Evolutionary conservation across 495 filamentous ascomycete genomes (phyloP).

Genomic region (Letharia lupina): DNA sequence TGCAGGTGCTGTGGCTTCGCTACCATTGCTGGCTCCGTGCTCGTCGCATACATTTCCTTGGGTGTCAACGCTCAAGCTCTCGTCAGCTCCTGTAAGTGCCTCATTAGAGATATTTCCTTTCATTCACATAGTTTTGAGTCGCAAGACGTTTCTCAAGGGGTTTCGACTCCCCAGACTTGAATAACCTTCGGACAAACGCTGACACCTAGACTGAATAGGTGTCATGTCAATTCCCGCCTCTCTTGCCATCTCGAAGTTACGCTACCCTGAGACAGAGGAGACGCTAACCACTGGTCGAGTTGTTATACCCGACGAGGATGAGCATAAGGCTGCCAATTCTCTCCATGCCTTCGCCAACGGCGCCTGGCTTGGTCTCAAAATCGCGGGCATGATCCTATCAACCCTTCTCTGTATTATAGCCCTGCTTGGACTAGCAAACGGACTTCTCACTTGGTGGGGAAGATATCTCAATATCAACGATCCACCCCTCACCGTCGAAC

Average conservation of each 20-base stretch:
- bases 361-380: conserved; percentile 82
- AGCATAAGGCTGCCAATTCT: conserved; percentile 62
- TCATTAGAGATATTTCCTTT: background rate
- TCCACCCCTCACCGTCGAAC: conserved; percentile 59
- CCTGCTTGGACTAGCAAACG: conserved; percentile 65
- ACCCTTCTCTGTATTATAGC: conserved; percentile 80
- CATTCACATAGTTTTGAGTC: background rate
- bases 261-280: conserved; percentile 80
- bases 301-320: conserved; percentile 65
- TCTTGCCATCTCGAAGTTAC: conserved; percentile 76
- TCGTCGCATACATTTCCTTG: conserved; percentile 72
- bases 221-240: conserved; percentile 92
- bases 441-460: conserved; percentile 84
- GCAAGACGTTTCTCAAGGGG: background rate
- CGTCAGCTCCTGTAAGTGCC: conserved; percentile 59
- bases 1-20: conserved; percentile 53
- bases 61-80: conserved; percentile 76
- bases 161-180: conserved; percentile 21
- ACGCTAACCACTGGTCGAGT: conserved; percentile 71
- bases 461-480: conserved; percentile 66
- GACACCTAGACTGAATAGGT: background rate
- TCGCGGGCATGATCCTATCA: conserved; percentile 74
- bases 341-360: conserved; percentile 83
- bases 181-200: background rate
- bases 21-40: conserved; percentile 61